Percentiles rank a stretch among this genome's conserved stretches.
Conservation (phyloP, 148 eudicot species). For the Fagopyrum tataricum region DNA sequence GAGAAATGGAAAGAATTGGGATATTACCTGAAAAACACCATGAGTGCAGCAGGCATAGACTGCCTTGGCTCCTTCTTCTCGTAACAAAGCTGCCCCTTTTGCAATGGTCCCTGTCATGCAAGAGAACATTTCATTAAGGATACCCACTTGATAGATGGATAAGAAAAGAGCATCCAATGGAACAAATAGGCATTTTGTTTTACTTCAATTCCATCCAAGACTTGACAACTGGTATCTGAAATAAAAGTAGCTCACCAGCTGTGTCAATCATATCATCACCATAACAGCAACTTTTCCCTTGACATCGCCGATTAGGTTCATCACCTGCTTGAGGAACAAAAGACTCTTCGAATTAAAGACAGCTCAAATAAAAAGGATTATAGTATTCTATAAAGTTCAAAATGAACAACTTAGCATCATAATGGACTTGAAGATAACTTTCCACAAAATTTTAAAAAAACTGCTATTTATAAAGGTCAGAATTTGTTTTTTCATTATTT, state of each 20-base stretch:
- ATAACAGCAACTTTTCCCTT: slow-evolving; percentile 93
- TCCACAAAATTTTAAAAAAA: neutral
- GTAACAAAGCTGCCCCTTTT: slow-evolving; percentile 60
- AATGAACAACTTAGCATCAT: neutral
- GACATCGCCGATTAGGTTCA: slow-evolving; percentile 98
- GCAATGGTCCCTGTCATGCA: slow-evolving; percentile 45
- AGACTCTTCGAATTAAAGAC: neutral
- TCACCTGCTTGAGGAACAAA: slow-evolving; percentile 40
- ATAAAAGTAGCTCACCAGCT: slow-evolving; percentile 49
- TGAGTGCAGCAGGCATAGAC: slow-evolving; percentile 73
- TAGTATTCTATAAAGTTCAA: neutral
- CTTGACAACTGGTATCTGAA: neutral
- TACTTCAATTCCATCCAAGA: neutral
- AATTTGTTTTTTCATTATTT: neutral
- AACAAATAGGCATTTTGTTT: neutral
- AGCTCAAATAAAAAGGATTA: neutral
- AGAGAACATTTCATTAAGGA: neutral
- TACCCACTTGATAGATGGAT: neutral
- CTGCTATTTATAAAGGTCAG: neutral
- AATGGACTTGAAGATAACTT: neutral
- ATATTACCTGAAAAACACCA: slow-evolving; percentile 59
- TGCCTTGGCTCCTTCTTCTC: slow-evolving; percentile 62
- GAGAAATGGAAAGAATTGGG: neutral
- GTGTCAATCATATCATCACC: slow-evolving; percentile 99
- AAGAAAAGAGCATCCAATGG: neutral